Conservation (phyloP, 1,284 basidiomycete species). For the Exsudoporus floridanus region DNA sequence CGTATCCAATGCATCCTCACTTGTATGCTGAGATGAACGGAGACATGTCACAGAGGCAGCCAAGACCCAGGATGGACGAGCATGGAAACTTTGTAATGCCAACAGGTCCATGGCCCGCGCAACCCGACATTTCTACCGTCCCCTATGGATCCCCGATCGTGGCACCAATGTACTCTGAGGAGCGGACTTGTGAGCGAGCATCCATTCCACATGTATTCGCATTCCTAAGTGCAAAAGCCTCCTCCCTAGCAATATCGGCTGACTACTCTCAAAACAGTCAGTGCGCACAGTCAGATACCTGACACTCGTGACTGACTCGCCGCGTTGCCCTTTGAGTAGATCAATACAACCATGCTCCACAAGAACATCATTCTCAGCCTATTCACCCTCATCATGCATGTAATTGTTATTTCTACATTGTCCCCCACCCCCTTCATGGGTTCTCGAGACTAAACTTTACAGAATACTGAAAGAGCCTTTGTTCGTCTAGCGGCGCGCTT, state of each 20-base stretch:
- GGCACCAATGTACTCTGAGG: constrained; percentile 46
- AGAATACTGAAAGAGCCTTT: constrained; percentile 52
- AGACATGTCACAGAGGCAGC: constrained; percentile 31
- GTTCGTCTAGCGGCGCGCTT: constrained; percentile 56
- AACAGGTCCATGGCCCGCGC: constrained; percentile 27
- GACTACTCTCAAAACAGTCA: constrained; percentile 35
- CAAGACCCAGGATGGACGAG: constrained; percentile 33
- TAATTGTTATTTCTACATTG: constrained; percentile 29
- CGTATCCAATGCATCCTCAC: constrained; percentile 37
- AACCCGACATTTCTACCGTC: constrained; percentile 29
- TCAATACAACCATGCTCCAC: constrained; percentile 29
- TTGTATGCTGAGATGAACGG: constrained; percentile 38
- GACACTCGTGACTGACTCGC: constrained; percentile 18
- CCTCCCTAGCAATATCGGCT: constrained; percentile 28
- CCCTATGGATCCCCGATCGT: constrained; percentile 41
- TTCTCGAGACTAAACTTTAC: constrained; percentile 41
- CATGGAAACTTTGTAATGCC: constrained; percentile 29
- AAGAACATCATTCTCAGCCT: constrained; percentile 35
- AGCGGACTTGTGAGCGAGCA: constrained; percentile 42
- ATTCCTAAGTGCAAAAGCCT: constrained; percentile 21
- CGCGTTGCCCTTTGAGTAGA: constrained; percentile 16
- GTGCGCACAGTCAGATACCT: constrained; percentile 18
- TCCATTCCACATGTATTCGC: constrained; percentile 4
- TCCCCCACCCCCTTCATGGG: constrained; percentile 22
- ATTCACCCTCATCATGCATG: constrained; percentile 34